These are phyloP conservation scores for Cladosporium sp. DNA, from an alignment of 2,329 filamentous ascomycete species.

Conservation along the genomic window DNA sequence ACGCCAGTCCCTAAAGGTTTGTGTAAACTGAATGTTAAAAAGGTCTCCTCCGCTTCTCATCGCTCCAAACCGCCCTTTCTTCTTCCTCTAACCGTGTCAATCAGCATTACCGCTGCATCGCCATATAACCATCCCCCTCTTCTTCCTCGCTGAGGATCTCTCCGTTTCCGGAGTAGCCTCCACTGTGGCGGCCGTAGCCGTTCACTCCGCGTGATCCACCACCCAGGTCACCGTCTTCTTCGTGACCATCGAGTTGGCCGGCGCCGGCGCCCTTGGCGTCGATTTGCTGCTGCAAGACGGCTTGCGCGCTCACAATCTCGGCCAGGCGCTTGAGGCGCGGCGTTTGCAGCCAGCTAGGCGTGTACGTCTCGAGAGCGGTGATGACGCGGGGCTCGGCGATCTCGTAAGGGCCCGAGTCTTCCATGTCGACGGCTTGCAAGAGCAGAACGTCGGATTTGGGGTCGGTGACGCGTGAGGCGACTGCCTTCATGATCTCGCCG, in stretches of 20 bases:
- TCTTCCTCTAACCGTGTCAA: background rate
- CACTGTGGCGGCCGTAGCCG: constrained; percentile 10
- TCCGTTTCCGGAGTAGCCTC: constrained; percentile 6
- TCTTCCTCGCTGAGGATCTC: constrained; percentile 14
- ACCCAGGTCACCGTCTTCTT: constrained; percentile 13
- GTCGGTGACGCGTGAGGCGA: constrained; percentile 93
- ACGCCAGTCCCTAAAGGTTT: background rate
- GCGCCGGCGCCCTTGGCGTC: constrained; percentile 14
- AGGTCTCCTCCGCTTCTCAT: background rate
- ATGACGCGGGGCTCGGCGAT: constrained; percentile 96
- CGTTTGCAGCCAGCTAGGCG: constrained; percentile 96
- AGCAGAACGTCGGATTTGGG: constrained; percentile 91
- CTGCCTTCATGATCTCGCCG: constrained; percentile 99
- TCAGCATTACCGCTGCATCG: background rate
- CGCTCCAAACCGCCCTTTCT: background rate
- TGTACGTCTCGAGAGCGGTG: constrained; percentile 95
- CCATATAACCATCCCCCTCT: background rate
- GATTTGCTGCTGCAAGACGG: constrained; percentile 70
- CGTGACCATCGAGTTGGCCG: constrained; percentile 9
- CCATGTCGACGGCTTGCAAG: constrained; percentile 94
- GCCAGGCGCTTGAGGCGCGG: constrained; percentile 90
- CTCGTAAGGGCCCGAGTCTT: constrained; percentile 96
- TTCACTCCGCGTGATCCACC: constrained; percentile 3
- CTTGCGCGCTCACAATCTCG: constrained; percentile 97
- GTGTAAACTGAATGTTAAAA: background rate